phyloP scores from a whole-genome alignment of 768 basidiomycete genomes.

The Leucocoprinus leucothites region DNA sequence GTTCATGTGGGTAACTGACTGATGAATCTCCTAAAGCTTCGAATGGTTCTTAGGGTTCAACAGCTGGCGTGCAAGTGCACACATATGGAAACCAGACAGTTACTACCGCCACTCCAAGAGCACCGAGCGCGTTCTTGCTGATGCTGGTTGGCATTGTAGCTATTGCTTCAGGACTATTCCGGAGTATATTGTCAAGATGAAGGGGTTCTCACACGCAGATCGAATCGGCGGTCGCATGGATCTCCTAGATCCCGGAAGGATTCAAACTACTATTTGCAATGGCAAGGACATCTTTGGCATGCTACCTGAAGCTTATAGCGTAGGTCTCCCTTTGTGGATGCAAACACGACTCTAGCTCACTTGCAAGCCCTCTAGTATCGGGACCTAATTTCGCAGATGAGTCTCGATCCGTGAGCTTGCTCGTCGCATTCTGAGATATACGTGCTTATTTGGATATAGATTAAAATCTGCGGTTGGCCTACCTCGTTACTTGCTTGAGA shows the following conservation, averaged over 20 bases:
- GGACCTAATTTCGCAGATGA: conserved; percentile 51
- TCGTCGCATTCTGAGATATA: not conserved
- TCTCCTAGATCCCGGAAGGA: conserved; percentile 46
- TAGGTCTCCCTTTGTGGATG: conserved; percentile 24
- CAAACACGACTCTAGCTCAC: not conserved
- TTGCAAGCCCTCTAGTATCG: conserved; percentile 34
- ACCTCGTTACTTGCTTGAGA: conserved; percentile 48
- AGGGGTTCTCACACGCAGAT: conserved; percentile 59
- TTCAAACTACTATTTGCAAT: conserved; percentile 55
- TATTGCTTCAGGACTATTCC: conserved; percentile 61
- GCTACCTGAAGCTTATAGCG: conserved; percentile 60
- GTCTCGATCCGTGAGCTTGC: conserved; percentile 43
- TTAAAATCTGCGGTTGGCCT: conserved; percentile 47
- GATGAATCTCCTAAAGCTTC: conserved; percentile 29
- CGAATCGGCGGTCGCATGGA: conserved; percentile 47
- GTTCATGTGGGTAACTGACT: not conserved
- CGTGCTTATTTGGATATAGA: conserved; percentile 17
- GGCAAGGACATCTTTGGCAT: conserved; percentile 65
- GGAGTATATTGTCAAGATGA: conserved; percentile 60
- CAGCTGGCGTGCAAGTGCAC: conserved; percentile 56
- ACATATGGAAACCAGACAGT: conserved; percentile 38
- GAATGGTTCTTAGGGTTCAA: conserved; percentile 55
- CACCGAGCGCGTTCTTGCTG: conserved; percentile 46
- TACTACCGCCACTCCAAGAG: conserved; percentile 50
- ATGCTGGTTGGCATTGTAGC: conserved; percentile 70